Percentiles rank a stretch among this genome's conserved stretches.
These are phyloP conservation scores for Exophiala aquamarina DNA, from an alignment of 2,329 filamentous ascomycete species.

Conservation along the genomic window DNA sequence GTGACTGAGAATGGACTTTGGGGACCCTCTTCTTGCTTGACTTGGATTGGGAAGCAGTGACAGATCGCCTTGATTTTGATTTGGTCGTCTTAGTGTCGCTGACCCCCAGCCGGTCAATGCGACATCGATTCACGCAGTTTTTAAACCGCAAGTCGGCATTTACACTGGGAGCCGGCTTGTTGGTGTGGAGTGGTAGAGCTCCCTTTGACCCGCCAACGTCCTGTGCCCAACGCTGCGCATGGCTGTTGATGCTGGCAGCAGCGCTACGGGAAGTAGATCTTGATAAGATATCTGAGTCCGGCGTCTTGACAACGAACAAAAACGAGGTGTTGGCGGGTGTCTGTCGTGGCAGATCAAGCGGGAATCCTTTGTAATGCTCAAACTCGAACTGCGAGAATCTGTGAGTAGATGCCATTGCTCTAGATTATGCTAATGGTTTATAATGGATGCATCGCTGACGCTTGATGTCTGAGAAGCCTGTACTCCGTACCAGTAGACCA, in stretches of 20 bases:
- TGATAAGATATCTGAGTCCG: conserved; percentile 4
- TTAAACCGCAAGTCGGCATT: conserved; percentile 4
- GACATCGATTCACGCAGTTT: conserved; percentile 14
- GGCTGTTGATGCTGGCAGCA: conserved; percentile 19
- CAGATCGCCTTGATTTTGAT: no score
- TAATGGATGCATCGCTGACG: no score
- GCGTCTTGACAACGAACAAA: conserved; percentile 7
- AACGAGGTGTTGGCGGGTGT: not conserved
- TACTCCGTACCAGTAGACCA: no score
- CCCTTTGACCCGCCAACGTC: not conserved
- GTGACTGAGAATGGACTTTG: not conserved
- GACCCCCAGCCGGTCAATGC: conserved; percentile 11
- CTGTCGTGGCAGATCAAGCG: not conserved
- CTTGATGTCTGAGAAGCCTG: no score
- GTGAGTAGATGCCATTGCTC: not conserved
- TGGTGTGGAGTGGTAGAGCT: no score
- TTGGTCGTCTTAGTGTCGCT: conserved; percentile 5
- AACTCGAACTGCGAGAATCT: not conserved
- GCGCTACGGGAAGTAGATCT: conserved; percentile 14
- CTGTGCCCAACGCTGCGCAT: conserved; percentile 17
- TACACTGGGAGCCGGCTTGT: no score
- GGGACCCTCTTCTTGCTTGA: no score
- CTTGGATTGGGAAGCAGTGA: no score
- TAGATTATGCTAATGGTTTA: no score
- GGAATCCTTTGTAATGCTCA: not conserved